Evolutionary conservation across 2,329 filamentous ascomycete species (phyloP), one percentile per base, ranked within the genome.

Genomic region (Dactylella cylindrospora): DNA sequence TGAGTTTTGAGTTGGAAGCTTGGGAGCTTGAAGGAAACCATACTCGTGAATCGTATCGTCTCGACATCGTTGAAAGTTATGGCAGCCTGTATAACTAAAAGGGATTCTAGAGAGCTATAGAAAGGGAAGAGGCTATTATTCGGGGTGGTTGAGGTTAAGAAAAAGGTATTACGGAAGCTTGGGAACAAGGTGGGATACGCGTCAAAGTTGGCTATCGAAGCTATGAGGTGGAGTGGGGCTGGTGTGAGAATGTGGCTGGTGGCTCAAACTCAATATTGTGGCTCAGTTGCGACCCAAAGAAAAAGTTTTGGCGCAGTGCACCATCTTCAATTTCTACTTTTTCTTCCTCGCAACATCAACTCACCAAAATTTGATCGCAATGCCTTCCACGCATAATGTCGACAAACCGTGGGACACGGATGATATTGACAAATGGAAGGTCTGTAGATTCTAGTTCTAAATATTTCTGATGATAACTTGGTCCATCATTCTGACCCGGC

Each of bases 391-490:
- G 67, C 83, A 95, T 75, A 86, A 95, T 65, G 85, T 82, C 68
- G 88, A 94, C 2, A 95, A 95, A 74, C 87, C 89, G 51, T 94
- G 90, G 90, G 90, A 96, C 70, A 95, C 90, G 53, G 90, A 95
- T 65, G 93, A 96, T 70, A 88, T 97, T 66, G 91, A 97, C 76
- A 95, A 96, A 74, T 97, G 90, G 90, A 91, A 90, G 78, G 84
- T 84, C 43, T 20, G 69, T 67, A 64, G 47, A 41, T 31, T 19
- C 10, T 22, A 7, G 19, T 28, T 15, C 17, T 23, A 6, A 40
- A 12, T 3, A 2, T 10, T 10, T 23, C 23, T 7, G 20, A 26
- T 29, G 2, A 19, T 13, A 9, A 25, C 26, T 7, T 26, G 17
- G 22, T 17, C 31, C 20, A 12, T 10, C 10, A 2, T 15, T 12